These are phyloP conservation scores for Leucogyrophana mollusca DNA, from an alignment of 768 basidiomycete species.

Conservation along the genomic window DNA sequence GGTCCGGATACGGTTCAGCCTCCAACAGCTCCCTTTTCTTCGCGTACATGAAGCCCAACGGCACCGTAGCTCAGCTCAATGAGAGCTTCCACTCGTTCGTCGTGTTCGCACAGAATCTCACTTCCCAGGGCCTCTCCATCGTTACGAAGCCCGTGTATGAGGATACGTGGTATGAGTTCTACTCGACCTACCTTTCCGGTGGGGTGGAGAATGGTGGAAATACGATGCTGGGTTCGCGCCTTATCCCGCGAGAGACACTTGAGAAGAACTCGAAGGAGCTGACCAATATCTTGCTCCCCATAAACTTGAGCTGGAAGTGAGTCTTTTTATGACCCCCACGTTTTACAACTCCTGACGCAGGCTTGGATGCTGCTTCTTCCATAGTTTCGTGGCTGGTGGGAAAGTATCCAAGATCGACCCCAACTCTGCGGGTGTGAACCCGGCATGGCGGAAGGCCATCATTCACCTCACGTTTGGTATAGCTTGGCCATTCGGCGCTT, in stretches of 20 bases:
- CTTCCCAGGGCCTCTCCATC: slow-evolving; percentile 14
- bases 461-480: slow-evolving; percentile 24
- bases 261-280: slow-evolving; percentile 19
- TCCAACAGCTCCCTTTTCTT: slow-evolving; percentile 6
- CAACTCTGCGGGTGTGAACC: slow-evolving; percentile 42
- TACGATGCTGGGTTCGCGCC: slow-evolving; percentile 28
- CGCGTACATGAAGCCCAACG: slow-evolving; percentile 30
- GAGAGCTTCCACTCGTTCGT: slow-evolving; percentile 32
- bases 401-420: slow-evolving; percentile 37
- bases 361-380: background rate
- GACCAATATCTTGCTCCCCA: slow-evolving; percentile 13
- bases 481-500: slow-evolving; percentile 18
- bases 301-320: slow-evolving; percentile 9
- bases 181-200: slow-evolving; percentile 8
- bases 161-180: slow-evolving; percentile 24
- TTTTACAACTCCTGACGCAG: background rate
- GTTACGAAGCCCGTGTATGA: slow-evolving; percentile 10
- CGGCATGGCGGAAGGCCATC: slow-evolving; percentile 45
- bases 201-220: slow-evolving; percentile 21
- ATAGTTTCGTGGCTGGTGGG: slow-evolving; percentile 44
- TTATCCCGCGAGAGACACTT: slow-evolving; percentile 24
- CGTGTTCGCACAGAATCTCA: slow-evolving; percentile 18
- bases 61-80: slow-evolving; percentile 29
- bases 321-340: background rate
- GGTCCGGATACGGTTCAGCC: slow-evolving; percentile 34